A percentile compares a stretch with the other conserved stretches of the same genome.
Evolutionary conservation across 2,329 filamentous ascomycete genomes (phyloP).

Genomic region (Trichophyton simii): DNA sequence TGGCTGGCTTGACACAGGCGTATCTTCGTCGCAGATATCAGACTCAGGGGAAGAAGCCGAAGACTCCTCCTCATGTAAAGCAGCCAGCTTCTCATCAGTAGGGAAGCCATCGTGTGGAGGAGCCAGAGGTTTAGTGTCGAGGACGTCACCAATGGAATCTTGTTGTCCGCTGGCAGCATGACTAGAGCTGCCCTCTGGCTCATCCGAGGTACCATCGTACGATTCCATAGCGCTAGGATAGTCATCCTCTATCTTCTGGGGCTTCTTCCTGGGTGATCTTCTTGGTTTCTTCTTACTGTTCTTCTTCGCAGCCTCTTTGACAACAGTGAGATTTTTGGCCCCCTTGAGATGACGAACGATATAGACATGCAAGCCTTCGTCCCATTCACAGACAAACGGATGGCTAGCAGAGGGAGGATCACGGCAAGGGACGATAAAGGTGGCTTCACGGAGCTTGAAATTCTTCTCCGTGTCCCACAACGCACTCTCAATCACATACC

Average conservation of each 20-base stretch:
- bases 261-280: not conserved
- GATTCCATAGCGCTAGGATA: not conserved
- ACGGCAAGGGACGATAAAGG: constrained; percentile 10
- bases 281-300: not conserved
- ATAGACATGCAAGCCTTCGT: constrained; percentile 4
- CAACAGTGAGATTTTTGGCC: not conserved
- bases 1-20: not conserved
- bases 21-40: not conserved
- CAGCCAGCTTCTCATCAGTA: not conserved
- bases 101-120: not conserved
- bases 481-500: constrained; percentile 6
- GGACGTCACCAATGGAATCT: not conserved
- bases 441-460: constrained; percentile 2
- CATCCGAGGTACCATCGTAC: not conserved
- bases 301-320: not conserved
- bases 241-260: not conserved
- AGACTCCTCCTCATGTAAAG: not conserved
- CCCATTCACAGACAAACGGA: constrained; percentile 6
- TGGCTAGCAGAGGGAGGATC: not conserved
- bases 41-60: not conserved
- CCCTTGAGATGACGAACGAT: constrained; percentile 1
- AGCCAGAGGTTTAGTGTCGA: not conserved
- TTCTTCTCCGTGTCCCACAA: constrained; percentile 8
- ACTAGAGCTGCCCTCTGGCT: not conserved
- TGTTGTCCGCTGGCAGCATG: not conserved